Evolutionary conservation across 306 rosid species (phyloP), one percentile per base, ranked within the genome.

Genomic region (Vigna angularis): DNA sequence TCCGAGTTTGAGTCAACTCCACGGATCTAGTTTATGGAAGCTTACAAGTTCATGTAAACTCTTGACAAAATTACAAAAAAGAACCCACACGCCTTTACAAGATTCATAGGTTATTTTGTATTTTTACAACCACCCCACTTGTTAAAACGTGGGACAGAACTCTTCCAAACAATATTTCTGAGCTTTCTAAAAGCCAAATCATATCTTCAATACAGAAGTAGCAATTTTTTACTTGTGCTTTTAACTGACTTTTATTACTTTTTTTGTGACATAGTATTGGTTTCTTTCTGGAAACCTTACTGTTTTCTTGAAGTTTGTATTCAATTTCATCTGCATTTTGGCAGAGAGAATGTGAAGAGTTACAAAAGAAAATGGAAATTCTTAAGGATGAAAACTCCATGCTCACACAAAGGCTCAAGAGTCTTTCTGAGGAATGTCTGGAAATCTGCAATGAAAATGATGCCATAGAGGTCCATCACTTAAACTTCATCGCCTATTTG

Each of bases 341-440:
- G 61, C 86, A 88, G 92, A 66, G 81, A 66, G 87, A 90, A 85
- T 76, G 73, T 62, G 86, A 81, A 36, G 75, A 74, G 55, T 84
- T 90, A 49, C 79, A 7, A 61, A 74, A 57, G 71, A 16, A 5
- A 5, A 70, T 75, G 14, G 80, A 62, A 49, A 42, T 6, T 45
- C 83, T 90, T 44, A 75, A 45, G 49, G 66, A 18, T 1, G 82
- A 83, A 67, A 58, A 62, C 42, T 81, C 85, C 1, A 16, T 17
- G 65, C 87, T 88, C 42, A 76, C 51, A 20, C 40, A 82, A 1
- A 65, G 12, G 59, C 70, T 88, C 10, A 8, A 15, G 26, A 77
- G 52, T 74, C 71, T 83, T 81, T 76, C 87, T 28, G 88, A 81
- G 83, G 76, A 85, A 9, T 88, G 88, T 81, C 2, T 18, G 73